These are phyloP conservation scores for Rhizopogon vesiculosus DNA, from an alignment of 768 basidiomycete genomes.

Conservation along the genomic window DNA sequence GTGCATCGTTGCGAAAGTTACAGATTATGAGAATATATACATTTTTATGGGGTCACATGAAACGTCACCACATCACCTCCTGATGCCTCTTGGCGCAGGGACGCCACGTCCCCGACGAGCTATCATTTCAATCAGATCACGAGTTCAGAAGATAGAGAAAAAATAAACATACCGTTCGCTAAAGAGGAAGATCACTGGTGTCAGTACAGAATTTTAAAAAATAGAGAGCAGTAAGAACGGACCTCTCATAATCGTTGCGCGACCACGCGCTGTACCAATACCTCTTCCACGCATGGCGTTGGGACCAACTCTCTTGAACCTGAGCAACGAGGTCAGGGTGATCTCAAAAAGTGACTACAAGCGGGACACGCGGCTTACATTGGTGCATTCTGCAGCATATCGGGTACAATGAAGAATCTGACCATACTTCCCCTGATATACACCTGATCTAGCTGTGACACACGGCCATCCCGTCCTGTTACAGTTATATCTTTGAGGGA, in stretches of 20 bases:
- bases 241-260: constrained; percentile 99
- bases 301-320: constrained; percentile 98
- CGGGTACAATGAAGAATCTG: constrained; percentile 98
- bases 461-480: constrained; percentile 95
- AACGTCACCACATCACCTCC: constrained; percentile 47
- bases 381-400: constrained; percentile 98
- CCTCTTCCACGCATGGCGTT: constrained; percentile 98
- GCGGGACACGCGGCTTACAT: constrained; percentile 58
- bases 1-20: background rate
- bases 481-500: constrained; percentile 96
- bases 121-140: constrained; percentile 27
- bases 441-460: constrained; percentile 97
- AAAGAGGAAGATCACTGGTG: constrained; percentile 12
- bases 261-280: constrained; percentile 98
- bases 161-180: constrained; percentile 67
- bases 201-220: constrained; percentile 14
- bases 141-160: background rate
- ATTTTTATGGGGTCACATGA: constrained; percentile 3
- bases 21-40: constrained; percentile 8
- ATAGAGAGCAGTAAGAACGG: constrained; percentile 24
- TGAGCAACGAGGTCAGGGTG: constrained; percentile 26
- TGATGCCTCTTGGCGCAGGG: constrained; percentile 71
- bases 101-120: constrained; percentile 88
- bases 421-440: constrained; percentile 99
- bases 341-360: constrained; percentile 1